A percentile compares a stretch with the other conserved stretches of the same genome.
Evolutionary conservation across 208 protist genomes (phyloP).

Genomic region (Acanthamoeba castellanii): DNA sequence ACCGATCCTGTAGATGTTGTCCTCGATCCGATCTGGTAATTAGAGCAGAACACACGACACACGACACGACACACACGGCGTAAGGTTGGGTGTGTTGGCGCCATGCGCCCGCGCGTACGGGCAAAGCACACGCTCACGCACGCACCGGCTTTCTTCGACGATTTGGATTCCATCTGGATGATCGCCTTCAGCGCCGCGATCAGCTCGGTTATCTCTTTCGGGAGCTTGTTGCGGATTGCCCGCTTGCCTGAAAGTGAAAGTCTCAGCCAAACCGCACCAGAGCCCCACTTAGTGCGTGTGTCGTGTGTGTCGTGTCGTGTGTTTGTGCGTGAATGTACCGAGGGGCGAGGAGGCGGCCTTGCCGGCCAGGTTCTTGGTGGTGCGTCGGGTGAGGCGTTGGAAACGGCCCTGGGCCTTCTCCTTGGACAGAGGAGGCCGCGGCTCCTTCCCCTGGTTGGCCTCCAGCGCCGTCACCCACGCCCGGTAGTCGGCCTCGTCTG

Average conservation of each 20-base stretch:
- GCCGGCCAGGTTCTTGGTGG: conserved; percentile 26
- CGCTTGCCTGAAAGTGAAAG: background rate
- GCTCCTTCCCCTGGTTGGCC: background rate
- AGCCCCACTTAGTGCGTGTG: background rate
- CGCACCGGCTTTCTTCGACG: conserved; percentile 2
- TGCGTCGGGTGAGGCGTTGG: background rate
- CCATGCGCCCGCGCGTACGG: background rate
- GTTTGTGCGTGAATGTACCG: background rate
- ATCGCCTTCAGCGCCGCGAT: conserved; percentile 3
- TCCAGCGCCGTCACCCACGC: background rate
- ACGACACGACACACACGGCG: background rate
- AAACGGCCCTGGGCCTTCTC: background rate
- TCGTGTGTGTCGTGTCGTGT: background rate
- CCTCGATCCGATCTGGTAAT: background rate
- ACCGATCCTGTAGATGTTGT: conserved; percentile 29
- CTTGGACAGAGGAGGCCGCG: conserved; percentile 11
- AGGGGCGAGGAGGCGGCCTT: background rate
- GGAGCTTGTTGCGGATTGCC: background rate
- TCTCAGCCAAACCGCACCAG: too few relatives aligned
- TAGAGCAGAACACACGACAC: background rate
- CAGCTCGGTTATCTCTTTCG: conserved; percentile 3
- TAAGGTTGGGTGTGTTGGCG: background rate
- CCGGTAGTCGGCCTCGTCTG: background rate
- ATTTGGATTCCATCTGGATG: conserved; percentile 14
- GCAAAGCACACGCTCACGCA: background rate